Base-by-base conservation (phyloP, 768 basidiomycete species). In the Tylopilus sp. region DNA sequence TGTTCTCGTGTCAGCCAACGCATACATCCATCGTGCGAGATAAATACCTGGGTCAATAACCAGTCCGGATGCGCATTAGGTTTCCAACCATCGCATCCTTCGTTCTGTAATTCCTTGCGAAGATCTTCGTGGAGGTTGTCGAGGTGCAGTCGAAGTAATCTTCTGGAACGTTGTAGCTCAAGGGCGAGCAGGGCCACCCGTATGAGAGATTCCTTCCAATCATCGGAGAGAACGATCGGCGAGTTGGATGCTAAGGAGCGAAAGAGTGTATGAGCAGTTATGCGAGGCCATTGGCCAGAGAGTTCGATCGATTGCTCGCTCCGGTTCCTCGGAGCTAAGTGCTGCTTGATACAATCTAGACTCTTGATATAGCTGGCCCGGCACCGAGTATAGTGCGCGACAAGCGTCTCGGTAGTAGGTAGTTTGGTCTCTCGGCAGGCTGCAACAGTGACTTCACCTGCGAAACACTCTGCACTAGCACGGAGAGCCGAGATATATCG, bases 1-100 rank as follows among this genome's bases (percentile, higher is more conserved):
- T 4, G 2, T 12, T 14, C 0, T 2, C 13, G 19, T 3, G 7
- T 45, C 28, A 48, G 31, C 16, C 25, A 14, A 6, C 4, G 8
- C 19, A 7, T 6, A 13, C 3, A 25, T 17, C 1, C 13, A 49
- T n/a, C 3, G 9, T 13, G 30, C 16, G 22, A 24, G 5, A 45
- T 34, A 48, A 50, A 42, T 21, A 77, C 74, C 68, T 80, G 78
- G n/a, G 79, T 69, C 9, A 79, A 56, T 0, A 77, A 57, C 78
- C 76, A 80, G 47, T 76, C 76, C 3, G 70, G 64, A 59, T 72
- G 48, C 3, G n/a, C 28, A 21, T 58, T 48, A 1, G 58, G 50
- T 9, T 54, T 26, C 58, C 59, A 63, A 2, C 54, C 60, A 22
- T 61, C 47, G 14, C 56, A 61, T 25, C 37, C 37, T 19, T 38